phyloP scores from a whole-genome alignment of 129 eudicot genomes.

The Deinandra increscens region DNA sequence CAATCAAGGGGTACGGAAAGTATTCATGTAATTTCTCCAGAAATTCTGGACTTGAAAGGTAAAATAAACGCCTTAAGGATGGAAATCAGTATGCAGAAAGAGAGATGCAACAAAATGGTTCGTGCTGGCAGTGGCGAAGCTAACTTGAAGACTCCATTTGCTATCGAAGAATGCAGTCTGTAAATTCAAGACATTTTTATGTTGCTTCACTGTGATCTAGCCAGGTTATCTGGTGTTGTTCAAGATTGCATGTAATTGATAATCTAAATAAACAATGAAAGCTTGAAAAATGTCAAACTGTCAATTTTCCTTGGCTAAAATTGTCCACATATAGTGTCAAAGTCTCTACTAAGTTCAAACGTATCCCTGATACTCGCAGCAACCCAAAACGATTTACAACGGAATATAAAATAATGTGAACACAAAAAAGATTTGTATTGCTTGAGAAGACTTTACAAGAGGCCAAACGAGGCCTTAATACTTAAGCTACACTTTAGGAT shows the following conservation, averaged over 20 bases:
- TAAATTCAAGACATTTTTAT: neutral
- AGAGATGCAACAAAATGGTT: conserved; percentile 13
- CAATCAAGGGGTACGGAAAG: conserved; percentile 20
- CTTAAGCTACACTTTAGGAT: no score
- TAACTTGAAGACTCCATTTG: conserved; percentile 10
- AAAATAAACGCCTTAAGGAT: conserved; percentile 31
- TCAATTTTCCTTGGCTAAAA: neutral
- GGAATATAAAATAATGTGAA: no score
- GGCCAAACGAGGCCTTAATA: no score
- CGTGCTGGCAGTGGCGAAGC: neutral
- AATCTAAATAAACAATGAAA: neutral
- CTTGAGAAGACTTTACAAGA: no score
- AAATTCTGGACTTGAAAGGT: conserved; percentile 36
- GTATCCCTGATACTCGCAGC: no score
- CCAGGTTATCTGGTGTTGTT: neutral
- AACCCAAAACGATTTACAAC: no score
- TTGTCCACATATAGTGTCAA: neutral
- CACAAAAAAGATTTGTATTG: no score
- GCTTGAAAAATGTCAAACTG: neutral
- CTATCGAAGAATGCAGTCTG: neutral
- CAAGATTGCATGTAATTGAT: conserved; percentile 1
- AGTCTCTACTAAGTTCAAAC: neutral
- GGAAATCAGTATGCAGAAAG: conserved; percentile 31
- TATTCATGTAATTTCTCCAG: conserved; percentile 21
- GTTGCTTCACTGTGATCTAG: neutral